Conservation (phyloP, 2,329 filamentous ascomycete genomes). For the Helminthosporium solani region DNA sequence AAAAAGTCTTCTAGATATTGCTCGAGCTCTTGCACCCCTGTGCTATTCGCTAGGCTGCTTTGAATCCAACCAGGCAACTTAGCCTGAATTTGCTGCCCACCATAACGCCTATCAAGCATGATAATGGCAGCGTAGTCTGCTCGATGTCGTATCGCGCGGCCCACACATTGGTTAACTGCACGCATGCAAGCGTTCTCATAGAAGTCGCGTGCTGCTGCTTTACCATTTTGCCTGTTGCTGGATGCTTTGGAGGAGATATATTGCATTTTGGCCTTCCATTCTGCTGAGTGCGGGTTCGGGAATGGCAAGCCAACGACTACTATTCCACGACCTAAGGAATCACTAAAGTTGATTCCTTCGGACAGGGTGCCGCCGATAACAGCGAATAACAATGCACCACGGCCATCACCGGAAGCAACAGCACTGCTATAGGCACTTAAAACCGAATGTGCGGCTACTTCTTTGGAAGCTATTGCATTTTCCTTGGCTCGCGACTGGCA, state of each 20-base stretch:
- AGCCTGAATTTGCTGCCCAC: slow-evolving; percentile 66
- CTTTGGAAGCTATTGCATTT: slow-evolving; percentile 53
- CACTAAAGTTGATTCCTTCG: slow-evolving; percentile 97
- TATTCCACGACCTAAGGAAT: slow-evolving; percentile 83
- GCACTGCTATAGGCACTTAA: slow-evolving; percentile 71
- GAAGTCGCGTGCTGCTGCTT: slow-evolving; percentile 66
- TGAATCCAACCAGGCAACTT: slow-evolving; percentile 92
- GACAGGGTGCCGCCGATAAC: slow-evolving; percentile 94
- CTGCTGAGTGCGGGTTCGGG: slow-evolving; percentile 82
- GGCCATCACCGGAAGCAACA: slow-evolving; percentile 52
- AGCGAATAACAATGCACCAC: slow-evolving; percentile 79
- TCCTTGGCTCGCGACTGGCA: slow-evolving; percentile 51
- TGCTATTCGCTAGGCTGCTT: slow-evolving; percentile 56
- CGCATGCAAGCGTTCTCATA: slow-evolving; percentile 97
- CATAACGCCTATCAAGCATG: slow-evolving; percentile 79
- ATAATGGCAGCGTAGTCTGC: slow-evolving; percentile 90
- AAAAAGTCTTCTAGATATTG: slow-evolving; percentile 41
- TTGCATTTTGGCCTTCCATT: slow-evolving; percentile 90
- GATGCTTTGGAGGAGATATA: slow-evolving; percentile 70
- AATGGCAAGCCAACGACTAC: slow-evolving; percentile 91
- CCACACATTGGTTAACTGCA: slow-evolving; percentile 95
- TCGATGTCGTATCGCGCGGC: slow-evolving; percentile 83
- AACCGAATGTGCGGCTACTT: slow-evolving; percentile 63
- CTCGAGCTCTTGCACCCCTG: slow-evolving; percentile 49
- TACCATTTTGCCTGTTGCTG: slow-evolving; percentile 41